Percentiles rank a stretch among this genome's conserved stretches.
These are phyloP conservation scores for Leishmania martiniquensis DNA, from an alignment of 208 protist species.

Conservation along the genomic window DNA sequence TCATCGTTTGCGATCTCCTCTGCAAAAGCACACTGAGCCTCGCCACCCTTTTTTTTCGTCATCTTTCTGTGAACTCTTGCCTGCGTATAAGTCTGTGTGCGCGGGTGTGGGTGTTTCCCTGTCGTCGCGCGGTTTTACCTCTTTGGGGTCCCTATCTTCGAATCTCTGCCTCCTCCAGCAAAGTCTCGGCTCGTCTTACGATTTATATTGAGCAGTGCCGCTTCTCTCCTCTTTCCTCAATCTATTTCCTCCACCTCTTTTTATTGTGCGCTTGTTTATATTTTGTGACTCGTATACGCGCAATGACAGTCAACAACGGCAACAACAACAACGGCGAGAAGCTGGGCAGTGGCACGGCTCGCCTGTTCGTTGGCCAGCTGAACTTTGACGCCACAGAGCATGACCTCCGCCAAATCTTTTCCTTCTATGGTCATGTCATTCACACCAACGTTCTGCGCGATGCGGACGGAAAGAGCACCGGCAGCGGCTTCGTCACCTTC, in stretches of 20 bases:
- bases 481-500: conserved; percentile 74
- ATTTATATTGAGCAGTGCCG: too few species aligned
- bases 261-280: too few species aligned
- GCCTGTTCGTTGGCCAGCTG: conserved; percentile 77
- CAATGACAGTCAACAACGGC: conserved; percentile 5
- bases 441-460: conserved; percentile 77
- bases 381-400: conserved; percentile 74
- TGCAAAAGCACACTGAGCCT: not conserved
- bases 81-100: not conserved
- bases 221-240: not conserved
- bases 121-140: not conserved
- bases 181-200: too few species aligned
- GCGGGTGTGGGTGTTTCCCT: not conserved
- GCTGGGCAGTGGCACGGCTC: conserved; percentile 30
- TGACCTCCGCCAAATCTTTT: conserved; percentile 67
- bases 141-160: not conserved
- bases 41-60: not conserved
- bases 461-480: conserved; percentile 52
- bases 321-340: conserved; percentile 21
- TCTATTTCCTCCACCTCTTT: not conserved
- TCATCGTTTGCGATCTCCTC: not conserved
- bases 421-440: conserved; percentile 75
- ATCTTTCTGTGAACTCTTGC: not conserved
- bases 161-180: not conserved
- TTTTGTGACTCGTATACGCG: not conserved